Evolutionary conservation across 805 yeast genomes (phyloP), one percentile per base, ranked within the genome.

Genomic region (Wickerhamiella brachini): DNA sequence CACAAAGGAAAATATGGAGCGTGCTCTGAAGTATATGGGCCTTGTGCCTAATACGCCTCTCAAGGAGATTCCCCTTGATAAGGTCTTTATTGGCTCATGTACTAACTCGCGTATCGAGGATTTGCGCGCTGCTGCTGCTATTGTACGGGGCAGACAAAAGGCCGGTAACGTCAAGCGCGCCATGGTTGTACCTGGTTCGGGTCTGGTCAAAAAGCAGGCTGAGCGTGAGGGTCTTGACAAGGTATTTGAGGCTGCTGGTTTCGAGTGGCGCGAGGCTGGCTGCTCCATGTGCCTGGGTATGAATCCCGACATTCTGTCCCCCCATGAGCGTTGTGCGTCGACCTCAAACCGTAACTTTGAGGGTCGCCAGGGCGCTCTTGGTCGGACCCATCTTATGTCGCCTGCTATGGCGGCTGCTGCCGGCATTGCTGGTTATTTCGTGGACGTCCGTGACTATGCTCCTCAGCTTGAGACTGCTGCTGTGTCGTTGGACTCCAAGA

Each of bases 401-500:
- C 98, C 98, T 41, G 95, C 95, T 21, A 93, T 93, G 98, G 98
- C 98, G 47, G 98, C 98, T 31, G 97, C 97, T 20, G 97, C 98
- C 18, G 96, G 89, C 62, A 81, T 93, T 59, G 77, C 76, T 51
- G 98, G 98, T 59, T 87, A 82, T 63, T 81, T 93, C 62, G 77
- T 85, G 45, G 98, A 93, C 65, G 89, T 89, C 60, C 82, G 98
- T 71, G 83, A 85, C 51, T 85, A 77, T 67, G 71, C 79, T 54
- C 83, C 78, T 68, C 53, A 52, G 8, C 34, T 49, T 47, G 64
- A 62, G 34, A 62, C 64, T 17, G 59, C 67, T 17, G 58, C 56
- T 18, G 62, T 66, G 41, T 63, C 68, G 2, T 72, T 69, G 44
- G 70, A 71, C 47, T 24, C 39, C 22, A 45, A 22, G 21, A 18